A percentile compares a stretch with the other conserved stretches of the same genome.
Conservation (phyloP, 2,329 filamentous ascomycete species). For the Bipolaris cookei region DNA sequence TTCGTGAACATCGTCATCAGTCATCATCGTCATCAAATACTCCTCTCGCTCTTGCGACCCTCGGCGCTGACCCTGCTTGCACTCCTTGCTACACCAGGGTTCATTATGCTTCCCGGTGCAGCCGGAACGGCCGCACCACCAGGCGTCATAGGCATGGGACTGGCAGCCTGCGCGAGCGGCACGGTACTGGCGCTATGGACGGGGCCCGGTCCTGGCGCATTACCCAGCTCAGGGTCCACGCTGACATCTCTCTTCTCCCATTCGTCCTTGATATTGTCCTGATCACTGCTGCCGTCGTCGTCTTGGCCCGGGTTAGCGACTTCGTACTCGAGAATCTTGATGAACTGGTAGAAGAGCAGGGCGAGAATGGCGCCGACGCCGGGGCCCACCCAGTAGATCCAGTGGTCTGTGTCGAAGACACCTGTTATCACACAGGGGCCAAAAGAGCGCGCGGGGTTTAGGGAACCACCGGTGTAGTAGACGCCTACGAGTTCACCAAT, state of each 20-base stretch:
- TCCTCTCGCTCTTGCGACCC: slow-evolving; percentile 6
- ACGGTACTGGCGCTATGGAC: not conserved
- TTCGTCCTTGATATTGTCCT: slow-evolving; percentile 22
- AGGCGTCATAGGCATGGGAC: not conserved
- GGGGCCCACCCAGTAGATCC: slow-evolving; percentile 60
- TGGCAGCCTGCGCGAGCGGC: not conserved
- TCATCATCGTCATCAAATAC: not conserved
- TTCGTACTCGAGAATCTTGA: slow-evolving; percentile 52
- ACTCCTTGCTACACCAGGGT: not conserved
- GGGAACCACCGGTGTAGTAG: slow-evolving; percentile 55
- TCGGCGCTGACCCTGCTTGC: slow-evolving; percentile 1
- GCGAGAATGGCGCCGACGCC: slow-evolving; percentile 54
- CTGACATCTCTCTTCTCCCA: slow-evolving; percentile 21
- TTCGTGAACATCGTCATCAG: not conserved
- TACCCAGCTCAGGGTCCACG: slow-evolving; percentile 4
- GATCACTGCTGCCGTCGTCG: slow-evolving; percentile 37
- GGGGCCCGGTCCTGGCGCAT: not conserved
- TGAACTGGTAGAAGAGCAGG: slow-evolving; percentile 57
- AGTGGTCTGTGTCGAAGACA: slow-evolving; percentile 53
- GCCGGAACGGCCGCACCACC: not conserved
- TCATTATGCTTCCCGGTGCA: not conserved
- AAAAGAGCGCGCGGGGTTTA: slow-evolving; percentile 57
- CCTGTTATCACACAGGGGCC: slow-evolving; percentile 53
- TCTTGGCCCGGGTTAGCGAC: slow-evolving; percentile 48
- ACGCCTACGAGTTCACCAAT: slow-evolving; percentile 62